Evolutionary conservation across 371 early-diverging fungal genomes (phyloP), one percentile per base, ranked within the genome.

Genomic region (Rhizopus sp.): DNA sequence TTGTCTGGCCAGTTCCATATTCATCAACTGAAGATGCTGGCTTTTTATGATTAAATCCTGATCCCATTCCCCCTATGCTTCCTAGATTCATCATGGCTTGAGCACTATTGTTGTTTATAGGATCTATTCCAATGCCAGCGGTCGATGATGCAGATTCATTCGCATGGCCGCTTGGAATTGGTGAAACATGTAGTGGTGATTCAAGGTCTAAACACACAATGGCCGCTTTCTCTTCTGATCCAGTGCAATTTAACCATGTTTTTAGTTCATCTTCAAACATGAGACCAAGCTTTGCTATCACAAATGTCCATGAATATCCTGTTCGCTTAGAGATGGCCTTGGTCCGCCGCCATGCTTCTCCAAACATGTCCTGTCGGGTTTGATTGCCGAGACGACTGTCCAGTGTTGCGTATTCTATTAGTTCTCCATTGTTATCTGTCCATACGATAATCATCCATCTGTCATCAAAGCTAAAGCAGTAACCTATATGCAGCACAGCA

Each of bases 401-500:
- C 5, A 69, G 29, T 4, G 74, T 59, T n/a, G 69, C 57, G 57
- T 65, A 77, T 23, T 84, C 84, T 1, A 84, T 50, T 64, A 84
- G 47, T 59, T 84, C 83, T 3, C 86, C 86, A 30, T 73, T 68
- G 50, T 82, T 75, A 37, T 86, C 84, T 0, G 82, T 83, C 83
- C 84, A 87, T 0, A 87, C 83, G 15, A 77, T 66, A 1, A 81
- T 61, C 55, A 83, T 62, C 81, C 81, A 84, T 7, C 75, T 76
- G 8, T 73, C 68, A 64, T 86, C 84, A 47, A 83, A 53, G 55
- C 83, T 86, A 40, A 78, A 81, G 1, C 74, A 70, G 30, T 87
- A 87, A 2, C 78, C 81, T 38, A 87, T 61, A 57, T 87, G 87
- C 1, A 87, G 59, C 4, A 73, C 71, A 1, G 67, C 69, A 16